Base-by-base conservation (phyloP, 2,329 filamentous ascomycete species). In the Trichoderma atroviride region DNA sequence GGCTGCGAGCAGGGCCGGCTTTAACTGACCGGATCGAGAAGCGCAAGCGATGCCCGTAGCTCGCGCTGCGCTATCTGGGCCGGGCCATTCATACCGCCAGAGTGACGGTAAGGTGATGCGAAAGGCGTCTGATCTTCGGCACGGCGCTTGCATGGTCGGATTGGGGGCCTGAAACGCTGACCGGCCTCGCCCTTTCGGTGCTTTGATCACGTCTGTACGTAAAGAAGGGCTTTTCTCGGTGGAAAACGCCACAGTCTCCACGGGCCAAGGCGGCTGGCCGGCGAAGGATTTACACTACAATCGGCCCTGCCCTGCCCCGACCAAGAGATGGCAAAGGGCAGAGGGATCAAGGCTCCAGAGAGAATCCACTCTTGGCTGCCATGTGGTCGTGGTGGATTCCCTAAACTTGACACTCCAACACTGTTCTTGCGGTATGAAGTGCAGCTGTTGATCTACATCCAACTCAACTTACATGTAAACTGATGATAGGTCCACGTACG, bases 261-360 rank as follows among this genome's bases (percentile, higher is more conserved):
- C 29, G 55, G 53, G 63, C 55, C 63, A 67, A 67, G 55, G 35
- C 63, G 63, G 63, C 63, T 67, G 55, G 53, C 13, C 63, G 55
- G 63, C 55, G 22, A 67, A 58, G 63, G 63, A 59, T 59, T 52
- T 24, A 37, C 63, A 66, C 55, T 53, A 50, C 40, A 67, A 67
- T 67, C 63, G 55, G 63, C 35, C 63, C 63, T 56, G 63, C 29
- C 63, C 35, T 55, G 61, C 35, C 43, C 35, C 50, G 33, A 55
- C 61, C 37, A 53, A 52, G 10, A 43, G n/a, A 13, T 22, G 58
- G 37, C 29, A 62, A 22, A 19, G 52, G 40, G 22, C 27, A n/a
- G 11, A 19, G 29, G 29, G 16, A 35, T 24, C n/a, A 31, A 14
- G 56, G 29, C 40, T 31, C 50, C 31, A 52, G 27, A 22, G 22